A percentile compares a stretch with the other conserved stretches of the same genome.
phyloP scores from a whole-genome alignment of 306 rosid genomes.

The Prunus mongolica region DNA sequence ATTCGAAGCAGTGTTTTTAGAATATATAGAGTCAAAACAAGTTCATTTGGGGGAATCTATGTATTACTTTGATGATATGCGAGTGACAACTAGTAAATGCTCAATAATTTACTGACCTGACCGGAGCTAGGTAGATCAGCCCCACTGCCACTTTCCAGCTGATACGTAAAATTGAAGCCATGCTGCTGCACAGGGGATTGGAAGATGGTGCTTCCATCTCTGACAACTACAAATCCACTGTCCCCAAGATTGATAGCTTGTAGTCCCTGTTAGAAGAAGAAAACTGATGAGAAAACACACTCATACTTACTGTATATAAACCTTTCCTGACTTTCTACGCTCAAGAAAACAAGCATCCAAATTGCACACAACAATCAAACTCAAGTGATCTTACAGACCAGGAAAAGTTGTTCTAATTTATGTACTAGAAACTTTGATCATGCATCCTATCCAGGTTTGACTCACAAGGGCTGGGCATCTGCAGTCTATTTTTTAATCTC shows the following conservation, averaged over 20 bases:
- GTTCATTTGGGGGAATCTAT: not conserved
- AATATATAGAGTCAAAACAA: not conserved
- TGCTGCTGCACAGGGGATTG: slow-evolving; percentile 84
- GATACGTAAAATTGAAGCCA: slow-evolving; percentile 83
- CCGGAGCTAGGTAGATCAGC: slow-evolving; percentile 92
- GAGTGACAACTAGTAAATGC: not conserved
- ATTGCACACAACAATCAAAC: not conserved
- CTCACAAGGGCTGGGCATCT: not conserved
- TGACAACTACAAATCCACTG: slow-evolving; percentile 83
- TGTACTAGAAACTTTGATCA: not conserved
- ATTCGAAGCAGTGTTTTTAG: not conserved
- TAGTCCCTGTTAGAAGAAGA: slow-evolving; percentile 57
- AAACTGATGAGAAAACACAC: not conserved
- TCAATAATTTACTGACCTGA: slow-evolving; percentile 46
- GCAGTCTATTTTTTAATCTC: not conserved
- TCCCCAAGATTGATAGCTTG: slow-evolving; percentile 91
- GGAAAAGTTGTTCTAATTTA: not conserved
- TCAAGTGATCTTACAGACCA: not conserved
- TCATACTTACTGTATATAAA: slow-evolving; percentile 1
- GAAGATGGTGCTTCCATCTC: slow-evolving; percentile 80
- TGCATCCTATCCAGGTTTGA: not conserved
- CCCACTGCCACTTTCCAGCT: slow-evolving; percentile 71
- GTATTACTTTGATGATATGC: not conserved
- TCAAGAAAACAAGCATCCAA: slow-evolving; percentile 8
- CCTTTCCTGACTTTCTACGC: slow-evolving; percentile 5